Conservation (phyloP, 2,329 filamentous ascomycete genomes). For the Mycosphaerelloides madeirae region DNA sequence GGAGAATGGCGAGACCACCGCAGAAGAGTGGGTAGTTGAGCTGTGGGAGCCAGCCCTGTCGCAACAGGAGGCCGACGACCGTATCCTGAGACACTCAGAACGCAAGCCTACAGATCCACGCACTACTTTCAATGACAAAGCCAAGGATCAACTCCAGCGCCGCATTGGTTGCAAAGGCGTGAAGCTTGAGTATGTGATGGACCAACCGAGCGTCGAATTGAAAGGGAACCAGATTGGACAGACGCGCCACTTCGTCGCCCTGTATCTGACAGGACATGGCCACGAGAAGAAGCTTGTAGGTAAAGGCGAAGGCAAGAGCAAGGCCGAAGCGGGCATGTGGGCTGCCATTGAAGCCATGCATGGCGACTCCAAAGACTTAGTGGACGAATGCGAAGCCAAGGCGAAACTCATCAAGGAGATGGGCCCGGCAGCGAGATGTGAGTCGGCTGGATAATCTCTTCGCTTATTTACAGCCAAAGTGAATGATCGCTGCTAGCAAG, state of each 20-base stretch:
- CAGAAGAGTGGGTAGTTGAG: constrained; percentile 65
- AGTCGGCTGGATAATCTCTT: not conserved
- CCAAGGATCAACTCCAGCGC: constrained; percentile 37
- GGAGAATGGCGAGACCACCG: constrained; percentile 55
- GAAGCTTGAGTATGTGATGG: constrained; percentile 45
- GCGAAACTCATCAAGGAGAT: constrained; percentile 1
- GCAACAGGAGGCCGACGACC: not conserved
- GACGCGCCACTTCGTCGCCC: constrained; percentile 54
- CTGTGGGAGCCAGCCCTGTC: constrained; percentile 59
- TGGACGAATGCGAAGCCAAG: constrained; percentile 26
- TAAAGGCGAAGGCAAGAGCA: constrained; percentile 59
- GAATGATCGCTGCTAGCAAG: not conserved
- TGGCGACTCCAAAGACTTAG: constrained; percentile 36
- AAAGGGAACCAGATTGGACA: constrained; percentile 50
- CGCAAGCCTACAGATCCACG: constrained; percentile 17
- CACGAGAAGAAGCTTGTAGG: constrained; percentile 60
- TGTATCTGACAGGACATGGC: constrained; percentile 65
- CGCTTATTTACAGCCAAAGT: not conserved
- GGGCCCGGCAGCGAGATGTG: not conserved
- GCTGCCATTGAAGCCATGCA: constrained; percentile 60
- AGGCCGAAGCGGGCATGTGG: constrained; percentile 64
- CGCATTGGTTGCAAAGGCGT: constrained; percentile 28
- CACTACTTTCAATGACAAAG: constrained; percentile 33
- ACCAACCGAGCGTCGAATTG: constrained; percentile 51
- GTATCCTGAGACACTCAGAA: constrained; percentile 14